phyloP scores from a whole-genome alignment of 768 basidiomycete species.

The Kwoniella bestiolae region DNA sequence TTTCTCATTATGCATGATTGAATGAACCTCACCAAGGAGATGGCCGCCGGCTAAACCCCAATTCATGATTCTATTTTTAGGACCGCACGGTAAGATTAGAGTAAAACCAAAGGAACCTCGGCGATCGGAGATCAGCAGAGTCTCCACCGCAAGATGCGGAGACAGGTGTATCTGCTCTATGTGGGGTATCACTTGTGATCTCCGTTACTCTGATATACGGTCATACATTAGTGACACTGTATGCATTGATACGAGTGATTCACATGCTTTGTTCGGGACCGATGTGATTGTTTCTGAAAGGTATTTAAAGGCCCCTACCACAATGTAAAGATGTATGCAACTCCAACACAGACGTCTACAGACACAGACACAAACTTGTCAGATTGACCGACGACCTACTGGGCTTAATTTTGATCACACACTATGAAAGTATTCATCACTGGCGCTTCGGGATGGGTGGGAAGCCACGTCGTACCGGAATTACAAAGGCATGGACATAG shows the following conservation, averaged over 20 bases:
- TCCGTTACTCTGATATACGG: no score
- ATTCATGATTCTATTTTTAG: neutral
- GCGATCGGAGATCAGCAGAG: neutral
- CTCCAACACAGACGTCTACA: neutral
- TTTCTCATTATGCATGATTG: neutral
- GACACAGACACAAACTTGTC: neutral
- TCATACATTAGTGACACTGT: no score
- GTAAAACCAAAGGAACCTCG: neutral
- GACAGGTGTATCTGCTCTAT: no score
- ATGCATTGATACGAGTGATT: no score
- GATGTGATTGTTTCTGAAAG: neutral
- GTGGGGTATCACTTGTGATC: no score
- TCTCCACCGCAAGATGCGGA: neutral
- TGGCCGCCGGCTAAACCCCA: neutral
- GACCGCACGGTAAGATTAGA: no score
- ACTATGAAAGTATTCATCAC: constrained; percentile 49
- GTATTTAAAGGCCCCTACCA: neutral
- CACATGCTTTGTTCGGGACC: neutral
- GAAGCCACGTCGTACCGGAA: constrained; percentile 19
- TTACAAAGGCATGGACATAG: constrained; percentile 32
- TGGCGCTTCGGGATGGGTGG: constrained; percentile 43
- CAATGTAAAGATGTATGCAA: no score
- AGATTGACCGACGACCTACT: no score
- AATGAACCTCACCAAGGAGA: neutral
- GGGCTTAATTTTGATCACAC: neutral